Evolutionary conservation across 129 eudicot species (phyloP).

Genomic region (Lonicera japonica): DNA sequence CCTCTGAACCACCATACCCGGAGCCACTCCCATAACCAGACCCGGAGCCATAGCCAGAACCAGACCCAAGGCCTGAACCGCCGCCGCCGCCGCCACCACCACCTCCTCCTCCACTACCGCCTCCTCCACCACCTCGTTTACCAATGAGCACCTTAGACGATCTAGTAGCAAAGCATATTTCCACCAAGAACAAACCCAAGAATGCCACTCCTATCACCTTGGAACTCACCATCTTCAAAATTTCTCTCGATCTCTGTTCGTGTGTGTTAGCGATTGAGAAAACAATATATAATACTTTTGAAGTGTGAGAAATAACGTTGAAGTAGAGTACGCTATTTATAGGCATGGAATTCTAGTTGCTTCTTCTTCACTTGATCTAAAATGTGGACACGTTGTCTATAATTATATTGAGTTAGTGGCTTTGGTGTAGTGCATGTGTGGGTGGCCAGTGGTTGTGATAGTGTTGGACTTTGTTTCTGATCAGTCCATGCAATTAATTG

Average conservation of each 20-base stretch:
- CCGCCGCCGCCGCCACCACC: conserved; percentile 7
- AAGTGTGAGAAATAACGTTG: background rate
- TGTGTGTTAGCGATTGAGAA: background rate
- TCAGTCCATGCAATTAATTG: background rate
- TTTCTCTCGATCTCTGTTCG: background rate
- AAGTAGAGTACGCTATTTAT: background rate
- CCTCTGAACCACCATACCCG: conserved; percentile 43
- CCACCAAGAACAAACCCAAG: conserved; percentile 47
- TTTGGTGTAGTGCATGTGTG: background rate
- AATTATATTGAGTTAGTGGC: background rate
- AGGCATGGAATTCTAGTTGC: background rate
- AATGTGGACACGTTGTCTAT: background rate
- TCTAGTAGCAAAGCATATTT: conserved; percentile 51
- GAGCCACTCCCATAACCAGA: conserved; percentile 50
- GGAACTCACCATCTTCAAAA: conserved; percentile 30
- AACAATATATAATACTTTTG: background rate
- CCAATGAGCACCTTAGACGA: conserved; percentile 25
- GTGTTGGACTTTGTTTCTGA: background rate
- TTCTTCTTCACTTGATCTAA: background rate
- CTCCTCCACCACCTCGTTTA: conserved; percentile 21
- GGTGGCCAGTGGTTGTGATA: background rate
- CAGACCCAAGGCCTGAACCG: conserved; percentile 14
- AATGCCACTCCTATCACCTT: conserved; percentile 47
- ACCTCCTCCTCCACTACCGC: background rate
- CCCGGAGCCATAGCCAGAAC: conserved; percentile 35